Percentiles rank a stretch among this genome's conserved stretches.
phyloP scores from a whole-genome alignment of 768 basidiomycete species.

The Kwoniella europaea region DNA sequence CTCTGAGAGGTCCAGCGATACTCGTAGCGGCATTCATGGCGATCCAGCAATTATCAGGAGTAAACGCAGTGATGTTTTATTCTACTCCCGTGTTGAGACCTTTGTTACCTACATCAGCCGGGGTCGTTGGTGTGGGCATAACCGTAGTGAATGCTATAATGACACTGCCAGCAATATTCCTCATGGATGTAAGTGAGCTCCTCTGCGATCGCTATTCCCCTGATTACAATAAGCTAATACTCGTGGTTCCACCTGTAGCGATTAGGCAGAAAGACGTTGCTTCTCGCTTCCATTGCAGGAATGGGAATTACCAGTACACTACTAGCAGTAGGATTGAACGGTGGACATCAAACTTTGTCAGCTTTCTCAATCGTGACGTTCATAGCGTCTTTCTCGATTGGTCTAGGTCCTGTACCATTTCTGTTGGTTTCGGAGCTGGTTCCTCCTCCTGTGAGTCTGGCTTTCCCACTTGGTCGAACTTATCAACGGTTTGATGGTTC shows the following conservation, averaged over 20 bases:
- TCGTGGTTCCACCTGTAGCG: too few relatives aligned
- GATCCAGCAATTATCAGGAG: constrained; percentile 51
- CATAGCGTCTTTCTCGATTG: constrained; percentile 85
- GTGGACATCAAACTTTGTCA: constrained; percentile 66
- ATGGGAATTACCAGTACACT: constrained; percentile 69
- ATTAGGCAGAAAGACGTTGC: constrained; percentile 72
- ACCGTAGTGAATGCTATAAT: constrained; percentile 76
- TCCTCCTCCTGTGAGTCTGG: constrained; percentile 69
- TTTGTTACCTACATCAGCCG: constrained; percentile 76
- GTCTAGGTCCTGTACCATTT: constrained; percentile 90
- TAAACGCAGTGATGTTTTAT: constrained; percentile 58
- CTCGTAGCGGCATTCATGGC: constrained; percentile 46
- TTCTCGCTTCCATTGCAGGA: constrained; percentile 71
- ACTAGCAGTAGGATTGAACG: constrained; percentile 74
- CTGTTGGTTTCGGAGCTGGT: constrained; percentile 90
- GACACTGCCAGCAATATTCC: constrained; percentile 80
- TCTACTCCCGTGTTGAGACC: constrained; percentile 59
- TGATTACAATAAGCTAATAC: too few relatives aligned
- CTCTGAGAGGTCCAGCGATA: constrained; percentile 49
- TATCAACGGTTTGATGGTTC: too few relatives aligned
- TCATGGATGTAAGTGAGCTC: constrained; percentile 86
- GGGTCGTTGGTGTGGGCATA: constrained; percentile 81
- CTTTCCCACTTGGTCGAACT: neutral
- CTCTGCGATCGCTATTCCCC: too few relatives aligned
- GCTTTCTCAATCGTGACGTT: constrained; percentile 77